Evolutionary conservation across 1,284 basidiomycete genomes (phyloP), one percentile per base, ranked within the genome.

Genomic region (Leccinum subrobustum): DNA sequence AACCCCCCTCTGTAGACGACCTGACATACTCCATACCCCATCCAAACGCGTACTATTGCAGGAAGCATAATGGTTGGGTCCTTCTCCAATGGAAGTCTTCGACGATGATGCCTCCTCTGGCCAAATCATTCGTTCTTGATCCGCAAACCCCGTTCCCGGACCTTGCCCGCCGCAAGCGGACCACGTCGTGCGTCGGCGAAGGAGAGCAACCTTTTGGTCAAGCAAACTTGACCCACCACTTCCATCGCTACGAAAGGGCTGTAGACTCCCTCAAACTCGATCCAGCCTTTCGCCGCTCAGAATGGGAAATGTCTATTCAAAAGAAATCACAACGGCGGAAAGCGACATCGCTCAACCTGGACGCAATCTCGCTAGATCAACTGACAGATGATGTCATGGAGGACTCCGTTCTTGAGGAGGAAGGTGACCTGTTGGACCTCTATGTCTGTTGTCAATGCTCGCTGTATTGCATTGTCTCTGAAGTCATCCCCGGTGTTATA

Each of bases 371-470:
- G 16, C 58, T 71, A 35, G 56, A 72, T 20, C 73, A 75, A 37
- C 73, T 78, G 53, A 72, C 73, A 12, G 73, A 74, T n/a, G 73
- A 75, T 57, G 61, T 55, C 64, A 73, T 69, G 60, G 71, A 73
- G 29, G 73, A 75, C 18, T 44, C 59, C n/a, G 69, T 69, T 53
- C n/a, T 61, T 16, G 71, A 70, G 29, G 75, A 77, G 44, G 82
- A 86, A 64, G 87, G 84, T n/a, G 81, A 80, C 60, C 70, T 89
- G 25, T 74, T 93, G 42, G 89, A 92, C 71, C 77, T 92, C 31
- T 92, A 89, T 68, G 77, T 92, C 51, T 93, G 91, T 70, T 93
- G 91, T 68, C 91, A 92, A 68, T 93, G 91, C 73, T 85, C 84
- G 23, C 75, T 87, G 62, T 89, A 88, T 69, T 84, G 86, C 63